Conservation (phyloP, 345 rosid genomes). For the Eucalyptus regnans region DNA sequence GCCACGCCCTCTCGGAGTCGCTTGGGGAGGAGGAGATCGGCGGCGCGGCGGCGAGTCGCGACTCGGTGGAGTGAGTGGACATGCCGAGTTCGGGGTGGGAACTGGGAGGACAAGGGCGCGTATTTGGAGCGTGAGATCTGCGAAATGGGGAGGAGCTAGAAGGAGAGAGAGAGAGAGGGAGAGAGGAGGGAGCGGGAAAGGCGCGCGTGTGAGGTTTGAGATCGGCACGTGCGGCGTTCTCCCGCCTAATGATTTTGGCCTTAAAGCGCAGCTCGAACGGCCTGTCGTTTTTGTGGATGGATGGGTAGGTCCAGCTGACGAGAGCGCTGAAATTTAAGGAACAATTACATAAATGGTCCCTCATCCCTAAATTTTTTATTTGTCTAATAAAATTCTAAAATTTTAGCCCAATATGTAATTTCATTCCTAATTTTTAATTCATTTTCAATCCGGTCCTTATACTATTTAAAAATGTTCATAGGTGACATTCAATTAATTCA, state of each 20-base stretch:
- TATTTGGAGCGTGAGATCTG: not conserved
- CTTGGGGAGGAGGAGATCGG: not conserved
- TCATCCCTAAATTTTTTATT: accelerated
- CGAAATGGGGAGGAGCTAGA: not conserved
- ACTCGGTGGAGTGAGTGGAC: not conserved
- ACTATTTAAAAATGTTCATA: not conserved
- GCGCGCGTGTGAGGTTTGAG: constrained; percentile 4
- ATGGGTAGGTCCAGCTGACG: not conserved
- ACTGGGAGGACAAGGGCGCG: not conserved
- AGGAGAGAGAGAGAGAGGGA: not conserved
- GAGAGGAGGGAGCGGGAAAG: not conserved
- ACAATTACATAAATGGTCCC: accelerated
- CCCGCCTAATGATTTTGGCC: not conserved
- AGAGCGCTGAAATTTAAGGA: not conserved
- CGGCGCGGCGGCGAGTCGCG: not conserved
- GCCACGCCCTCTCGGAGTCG: constrained; percentile 42
- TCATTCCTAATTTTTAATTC: accelerated
- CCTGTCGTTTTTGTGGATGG: not conserved
- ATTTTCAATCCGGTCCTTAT: accelerated
- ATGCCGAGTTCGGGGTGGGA: constrained; percentile 3
- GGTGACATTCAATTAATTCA: not conserved
- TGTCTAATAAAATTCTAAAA: accelerated
- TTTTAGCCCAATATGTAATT: accelerated
- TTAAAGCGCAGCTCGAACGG: not conserved
- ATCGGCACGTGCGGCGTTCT: constrained; percentile 5